Conservation (phyloP, 306 rosid genomes). For the Castanea sativa region DNA sequence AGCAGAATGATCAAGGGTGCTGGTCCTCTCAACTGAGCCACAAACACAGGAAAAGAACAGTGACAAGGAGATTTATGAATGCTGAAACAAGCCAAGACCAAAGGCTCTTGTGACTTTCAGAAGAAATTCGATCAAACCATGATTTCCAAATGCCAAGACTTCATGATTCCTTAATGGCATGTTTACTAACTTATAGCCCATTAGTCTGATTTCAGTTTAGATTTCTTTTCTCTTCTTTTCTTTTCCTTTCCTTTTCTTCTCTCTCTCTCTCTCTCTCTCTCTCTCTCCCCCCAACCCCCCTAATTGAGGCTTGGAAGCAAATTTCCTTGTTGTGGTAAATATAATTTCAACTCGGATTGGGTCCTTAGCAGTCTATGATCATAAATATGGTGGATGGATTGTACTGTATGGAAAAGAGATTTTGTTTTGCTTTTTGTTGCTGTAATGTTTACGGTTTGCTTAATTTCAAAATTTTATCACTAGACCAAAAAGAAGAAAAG, state of each 20-base stretch:
- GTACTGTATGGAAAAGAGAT: neutral
- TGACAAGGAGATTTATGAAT: neutral
- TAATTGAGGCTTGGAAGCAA: neutral
- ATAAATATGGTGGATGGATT: neutral
- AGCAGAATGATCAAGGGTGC: conserved; percentile 9
- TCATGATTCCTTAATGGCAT: neutral
- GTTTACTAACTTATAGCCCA: conserved; percentile 8
- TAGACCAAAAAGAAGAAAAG: neutral
- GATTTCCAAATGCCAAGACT: neutral
- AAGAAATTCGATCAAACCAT: neutral
- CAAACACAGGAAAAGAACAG: neutral
- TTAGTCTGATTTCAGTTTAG: neutral
- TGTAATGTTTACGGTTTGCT: neutral
- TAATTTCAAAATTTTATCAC: neutral
- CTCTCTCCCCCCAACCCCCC: no score
- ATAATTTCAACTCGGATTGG: neutral
- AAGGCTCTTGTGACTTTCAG: neutral
- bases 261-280: no score
- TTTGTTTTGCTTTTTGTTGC: neutral
- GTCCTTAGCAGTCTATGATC: neutral
- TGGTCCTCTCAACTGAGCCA: neutral
- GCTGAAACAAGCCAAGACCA: neutral
- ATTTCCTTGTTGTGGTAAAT: neutral
- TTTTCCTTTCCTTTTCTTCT: neutral
- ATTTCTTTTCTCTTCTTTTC: neutral